Base-by-base conservation (phyloP, 139 green algal genomes). In the Tetradesmus obliquus region DNA sequence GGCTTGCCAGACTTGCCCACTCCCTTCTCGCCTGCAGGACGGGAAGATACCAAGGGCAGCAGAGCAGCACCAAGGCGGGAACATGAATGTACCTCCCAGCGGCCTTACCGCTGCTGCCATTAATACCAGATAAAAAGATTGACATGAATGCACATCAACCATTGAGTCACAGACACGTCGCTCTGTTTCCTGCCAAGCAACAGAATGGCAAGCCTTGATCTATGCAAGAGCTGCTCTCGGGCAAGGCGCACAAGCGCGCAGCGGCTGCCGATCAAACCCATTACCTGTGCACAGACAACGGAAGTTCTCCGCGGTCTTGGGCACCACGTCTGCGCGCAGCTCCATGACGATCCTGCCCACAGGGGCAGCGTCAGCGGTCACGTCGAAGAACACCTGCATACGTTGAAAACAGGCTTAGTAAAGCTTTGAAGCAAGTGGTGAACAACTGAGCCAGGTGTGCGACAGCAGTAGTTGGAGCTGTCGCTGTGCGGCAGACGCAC, bases 271-370 rank as follows among this genome's bases (percentile, higher is more conserved):
- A 71, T 53, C 84, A 19, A 3, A 45, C 7, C 45, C 19, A 74
- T 94, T 90, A 94, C 97, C 96, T 5, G 97, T 99, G 95, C 97
- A 99, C 54, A 99, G 94, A 0, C 93, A 92, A 7, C 96, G 93
- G 96, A 99, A 99, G 96, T 99, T 99, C 92, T 99, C 98, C 0
- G 96, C 95, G 8, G 96, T 98, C 91, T 96, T 98, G 32, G 96
- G 96, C 13, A 97, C 96, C 1, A 95, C 95, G 72, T 98, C 93
- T 2, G 89, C 90, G 85, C 92, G 93, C 32, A 97, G 93, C 93
- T 97, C 95, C 86, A 99, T 97, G 51, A 96, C 94, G 22, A 99
- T 96, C 54, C 97, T 95, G 45, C 97, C 97, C 9, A 99, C 79
- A 2, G 95, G 94, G 55, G 91, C 82, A 71, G 91, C 96, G 3